phyloP scores from a whole-genome alignment of 768 basidiomycete species.

The Russula foetens region DNA sequence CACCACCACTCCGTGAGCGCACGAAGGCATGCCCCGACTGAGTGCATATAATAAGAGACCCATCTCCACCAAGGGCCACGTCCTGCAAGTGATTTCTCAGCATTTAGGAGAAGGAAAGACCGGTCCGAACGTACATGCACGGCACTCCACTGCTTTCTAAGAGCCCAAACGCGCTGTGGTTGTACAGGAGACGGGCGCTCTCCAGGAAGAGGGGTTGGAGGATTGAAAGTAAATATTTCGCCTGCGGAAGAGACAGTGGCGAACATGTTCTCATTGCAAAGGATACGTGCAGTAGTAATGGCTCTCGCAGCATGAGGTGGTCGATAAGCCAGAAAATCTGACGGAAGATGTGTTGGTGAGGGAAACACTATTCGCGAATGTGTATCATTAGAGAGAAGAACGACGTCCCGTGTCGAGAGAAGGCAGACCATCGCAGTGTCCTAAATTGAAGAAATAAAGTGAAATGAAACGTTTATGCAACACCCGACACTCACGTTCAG shows the following conservation, averaged over 20 bases:
- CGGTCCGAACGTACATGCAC: constrained; percentile 46
- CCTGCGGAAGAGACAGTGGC: constrained; percentile 79
- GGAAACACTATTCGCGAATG: constrained; percentile 75
- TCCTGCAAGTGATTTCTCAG: constrained; percentile 43
- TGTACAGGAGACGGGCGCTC: constrained; percentile 41
- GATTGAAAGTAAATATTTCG: constrained; percentile 82
- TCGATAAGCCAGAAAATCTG: constrained; percentile 47
- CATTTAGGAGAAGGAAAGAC: not conserved
- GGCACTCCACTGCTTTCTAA: constrained; percentile 79
- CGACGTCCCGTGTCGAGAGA: constrained; percentile 68
- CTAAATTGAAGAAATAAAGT: constrained; percentile 29
- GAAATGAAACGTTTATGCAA: not conserved
- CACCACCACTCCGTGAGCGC: constrained; percentile 46
- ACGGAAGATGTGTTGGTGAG: constrained; percentile 41
- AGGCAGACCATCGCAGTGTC: constrained; percentile 81
- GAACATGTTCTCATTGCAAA: constrained; percentile 69
- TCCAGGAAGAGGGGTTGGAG: constrained; percentile 25
- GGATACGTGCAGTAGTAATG: constrained; percentile 71
- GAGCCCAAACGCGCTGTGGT: constrained; percentile 87
- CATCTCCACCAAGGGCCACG: constrained; percentile 81
- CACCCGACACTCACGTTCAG: constrained; percentile 49
- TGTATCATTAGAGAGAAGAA: constrained; percentile 73
- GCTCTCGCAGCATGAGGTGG: constrained; percentile 69
- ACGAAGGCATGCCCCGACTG: constrained; percentile 92
- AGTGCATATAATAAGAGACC: constrained; percentile 86